These are phyloP conservation scores for Pichia sporocuriosa DNA, from an alignment of 805 yeast species.

Conservation along the genomic window DNA sequence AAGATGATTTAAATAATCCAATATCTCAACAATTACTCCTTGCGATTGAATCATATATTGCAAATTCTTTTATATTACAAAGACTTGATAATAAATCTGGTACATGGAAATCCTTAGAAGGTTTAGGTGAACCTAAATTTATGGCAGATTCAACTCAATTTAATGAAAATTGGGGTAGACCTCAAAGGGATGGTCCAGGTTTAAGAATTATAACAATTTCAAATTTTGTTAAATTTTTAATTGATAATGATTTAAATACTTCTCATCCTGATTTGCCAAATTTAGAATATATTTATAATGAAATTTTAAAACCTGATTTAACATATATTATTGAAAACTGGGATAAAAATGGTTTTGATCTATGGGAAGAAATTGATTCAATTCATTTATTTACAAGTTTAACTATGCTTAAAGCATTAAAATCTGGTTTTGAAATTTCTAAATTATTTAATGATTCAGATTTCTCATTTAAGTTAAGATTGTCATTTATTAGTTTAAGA, in stretches of 20 bases:
- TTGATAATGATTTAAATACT: slow-evolving; percentile 24
- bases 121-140: slow-evolving; percentile 90
- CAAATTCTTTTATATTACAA: slow-evolving; percentile 54
- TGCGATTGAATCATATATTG: slow-evolving; percentile 54
- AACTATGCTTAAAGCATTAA: slow-evolving; percentile 65
- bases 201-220: slow-evolving; percentile 62
- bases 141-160: slow-evolving; percentile 59
- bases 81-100: slow-evolving; percentile 68
- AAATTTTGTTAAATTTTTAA: slow-evolving; percentile 43
- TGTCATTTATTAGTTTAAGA: slow-evolving; percentile 31
- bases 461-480: slow-evolving; percentile 27
- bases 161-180: slow-evolving; percentile 78
- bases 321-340: slow-evolving; percentile 56
- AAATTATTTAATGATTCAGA: slow-evolving; percentile 23
- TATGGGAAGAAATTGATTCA: slow-evolving; percentile 86
- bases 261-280: slow-evolving; percentile 25
- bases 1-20: slow-evolving; percentile 19
- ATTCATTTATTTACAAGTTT: slow-evolving; percentile 74
- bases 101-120: slow-evolving; percentile 40
- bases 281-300: slow-evolving; percentile 36
- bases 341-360: slow-evolving; percentile 65
- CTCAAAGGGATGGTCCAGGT: slow-evolving; percentile 94
- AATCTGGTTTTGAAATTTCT: slow-evolving; percentile 44
- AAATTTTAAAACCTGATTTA: slow-evolving; percentile 63
- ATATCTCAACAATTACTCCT: slow-evolving; percentile 13